These are phyloP conservation scores for Trichoderma sp. DNA, from an alignment of 2,329 filamentous ascomycete species.

Conservation along the genomic window DNA sequence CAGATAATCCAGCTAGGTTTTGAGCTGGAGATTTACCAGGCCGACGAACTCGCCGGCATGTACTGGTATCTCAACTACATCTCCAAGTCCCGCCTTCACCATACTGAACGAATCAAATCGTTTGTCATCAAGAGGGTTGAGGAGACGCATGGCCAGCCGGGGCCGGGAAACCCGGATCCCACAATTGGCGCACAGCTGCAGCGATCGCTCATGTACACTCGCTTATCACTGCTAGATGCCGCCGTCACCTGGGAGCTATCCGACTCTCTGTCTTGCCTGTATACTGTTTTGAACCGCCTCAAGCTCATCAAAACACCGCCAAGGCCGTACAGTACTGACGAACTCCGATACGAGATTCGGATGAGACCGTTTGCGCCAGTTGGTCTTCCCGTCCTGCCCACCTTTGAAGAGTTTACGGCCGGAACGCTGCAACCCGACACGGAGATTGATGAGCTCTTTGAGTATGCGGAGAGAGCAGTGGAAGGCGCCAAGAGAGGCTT, in stretches of 20 bases:
- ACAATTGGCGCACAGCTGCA: constrained; percentile 46
- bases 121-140: constrained; percentile 55
- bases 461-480: constrained; percentile 49
- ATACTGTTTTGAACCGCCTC: constrained; percentile 64
- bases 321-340: constrained; percentile 66
- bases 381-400: constrained; percentile 66
- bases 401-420: constrained; percentile 60
- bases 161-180: constrained; percentile 24
- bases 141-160: constrained; percentile 26
- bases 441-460: constrained; percentile 43
- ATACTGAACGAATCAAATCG: constrained; percentile 72
- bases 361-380: constrained; percentile 81
- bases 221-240: constrained; percentile 64
- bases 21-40: constrained; percentile 86
- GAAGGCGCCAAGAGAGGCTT: constrained; percentile 55
- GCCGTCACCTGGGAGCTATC: constrained; percentile 61
- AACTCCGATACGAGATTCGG: constrained; percentile 75
- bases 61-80: constrained; percentile 87
- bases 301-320: constrained; percentile 51
- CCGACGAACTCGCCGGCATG: constrained; percentile 82
- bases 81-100: constrained; percentile 64
- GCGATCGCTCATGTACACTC: constrained; percentile 56
- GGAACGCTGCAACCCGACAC: constrained; percentile 45
- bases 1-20: constrained; percentile 90
- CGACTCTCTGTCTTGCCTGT: constrained; percentile 61